These are phyloP conservation scores for Botryobasidium botryosum DNA, from an alignment of 768 basidiomycete species.

Conservation along the genomic window DNA sequence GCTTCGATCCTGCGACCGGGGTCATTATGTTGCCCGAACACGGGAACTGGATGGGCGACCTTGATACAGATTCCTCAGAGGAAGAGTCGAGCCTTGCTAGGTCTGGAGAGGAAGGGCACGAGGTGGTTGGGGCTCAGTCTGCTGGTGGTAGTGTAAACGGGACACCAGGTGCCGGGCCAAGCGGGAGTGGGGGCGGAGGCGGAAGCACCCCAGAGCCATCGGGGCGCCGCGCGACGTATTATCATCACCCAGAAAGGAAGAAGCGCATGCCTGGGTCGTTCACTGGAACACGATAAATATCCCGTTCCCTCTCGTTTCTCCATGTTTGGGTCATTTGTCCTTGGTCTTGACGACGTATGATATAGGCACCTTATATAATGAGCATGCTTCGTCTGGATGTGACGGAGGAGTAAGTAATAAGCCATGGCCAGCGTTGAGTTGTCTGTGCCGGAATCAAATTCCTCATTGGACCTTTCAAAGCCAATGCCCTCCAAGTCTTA, in stretches of 20 bases:
- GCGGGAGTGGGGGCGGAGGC: not conserved
- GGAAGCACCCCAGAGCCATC: slow-evolving; percentile 19
- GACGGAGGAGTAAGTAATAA: too few species aligned
- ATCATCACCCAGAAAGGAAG: slow-evolving; percentile 60
- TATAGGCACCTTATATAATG: too few species aligned
- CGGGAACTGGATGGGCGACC: slow-evolving; percentile 37
- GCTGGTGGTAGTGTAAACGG: slow-evolving; percentile 1
- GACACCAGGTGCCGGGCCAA: not conserved
- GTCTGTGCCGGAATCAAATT: too few species aligned
- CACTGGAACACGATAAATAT: too few species aligned
- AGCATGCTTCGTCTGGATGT: too few species aligned
- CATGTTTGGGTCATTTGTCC: too few species aligned
- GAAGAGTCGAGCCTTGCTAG: slow-evolving; percentile 21
- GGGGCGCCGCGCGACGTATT: slow-evolving; percentile 62
- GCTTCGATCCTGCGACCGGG: slow-evolving; percentile 73
- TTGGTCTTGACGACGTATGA: too few species aligned
- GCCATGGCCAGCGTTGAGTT: too few species aligned
- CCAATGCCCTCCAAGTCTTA: too few species aligned
- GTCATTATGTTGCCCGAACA: slow-evolving; percentile 78
- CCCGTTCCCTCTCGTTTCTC: too few species aligned
- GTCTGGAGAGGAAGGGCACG: slow-evolving; percentile 13
- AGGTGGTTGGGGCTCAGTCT: slow-evolving; percentile 13
- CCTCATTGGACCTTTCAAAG: too few species aligned
- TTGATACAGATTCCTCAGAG: slow-evolving; percentile 28
- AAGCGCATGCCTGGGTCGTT: slow-evolving; percentile 14